A percentile compares a stretch with the other conserved stretches of the same genome.
Evolutionary conservation across 2,329 filamentous ascomycete species (phyloP).

Genomic region (Plectosphaerella sp.): DNA sequence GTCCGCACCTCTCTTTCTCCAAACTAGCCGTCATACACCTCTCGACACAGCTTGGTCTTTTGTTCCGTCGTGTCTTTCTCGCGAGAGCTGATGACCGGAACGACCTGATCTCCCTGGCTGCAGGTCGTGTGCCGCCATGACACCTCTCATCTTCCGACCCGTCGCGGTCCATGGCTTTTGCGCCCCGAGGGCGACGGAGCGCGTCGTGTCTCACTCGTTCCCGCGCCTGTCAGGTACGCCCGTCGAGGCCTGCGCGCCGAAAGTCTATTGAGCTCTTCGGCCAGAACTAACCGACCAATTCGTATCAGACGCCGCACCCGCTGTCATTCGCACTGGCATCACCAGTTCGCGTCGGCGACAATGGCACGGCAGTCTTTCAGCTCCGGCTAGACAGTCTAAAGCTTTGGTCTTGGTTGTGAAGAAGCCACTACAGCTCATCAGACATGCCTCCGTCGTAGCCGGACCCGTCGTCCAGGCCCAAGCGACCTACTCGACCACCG

Average conservation of each 20-base stretch:
- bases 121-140: conserved; percentile 9
- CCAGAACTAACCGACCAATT: neutral
- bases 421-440: conserved; percentile 31
- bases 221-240: conserved; percentile 4
- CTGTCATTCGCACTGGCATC: neutral
- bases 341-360: conserved; percentile 22
- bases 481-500: conserved; percentile 32
- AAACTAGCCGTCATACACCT: neutral
- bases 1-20: neutral
- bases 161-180: conserved; percentile 7
- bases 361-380: conserved; percentile 28
- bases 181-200: conserved; percentile 4
- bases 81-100: conserved; percentile 6
- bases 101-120: conserved; percentile 5
- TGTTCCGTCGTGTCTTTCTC: neutral
- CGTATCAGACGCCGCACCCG: conserved; percentile 2
- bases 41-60: neutral
- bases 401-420: conserved; percentile 20
- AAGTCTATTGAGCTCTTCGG: neutral
- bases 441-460: conserved; percentile 31
- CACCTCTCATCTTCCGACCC: conserved; percentile 9
- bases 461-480: conserved; percentile 10
- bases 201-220: conserved; percentile 7
- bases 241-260: neutral
- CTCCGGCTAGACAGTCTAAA: conserved; percentile 20